Conservation (phyloP, 805 yeast genomes). For the Wickerhamiella slavikovae region DNA sequence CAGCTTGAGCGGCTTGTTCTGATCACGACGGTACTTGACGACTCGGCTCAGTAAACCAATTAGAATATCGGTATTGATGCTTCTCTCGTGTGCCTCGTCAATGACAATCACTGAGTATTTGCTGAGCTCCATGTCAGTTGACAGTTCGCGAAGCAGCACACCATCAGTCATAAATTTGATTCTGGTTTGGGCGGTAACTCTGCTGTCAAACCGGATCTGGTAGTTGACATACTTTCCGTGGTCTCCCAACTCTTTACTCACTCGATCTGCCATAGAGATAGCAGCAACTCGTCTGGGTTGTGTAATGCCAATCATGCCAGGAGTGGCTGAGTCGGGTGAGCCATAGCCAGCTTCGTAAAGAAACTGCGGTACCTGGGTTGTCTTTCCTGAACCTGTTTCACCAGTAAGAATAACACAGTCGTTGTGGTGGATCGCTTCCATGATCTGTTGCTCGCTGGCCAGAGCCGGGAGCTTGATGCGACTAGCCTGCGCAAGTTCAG, state of each 20-base stretch:
- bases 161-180: constrained; percentile 95
- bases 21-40: constrained; percentile 39
- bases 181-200: constrained; percentile 33
- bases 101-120: constrained; percentile 75
- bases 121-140: constrained; percentile 59
- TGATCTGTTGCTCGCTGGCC: constrained; percentile 73
- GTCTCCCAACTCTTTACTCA: constrained; percentile 56
- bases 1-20: constrained; percentile 48
- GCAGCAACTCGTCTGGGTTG: constrained; percentile 88
- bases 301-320: constrained; percentile 92
- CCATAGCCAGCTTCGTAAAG: constrained; percentile 88
- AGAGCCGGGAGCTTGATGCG: constrained; percentile 70
- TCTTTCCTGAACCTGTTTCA: constrained; percentile 97
- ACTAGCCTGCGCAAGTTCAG: constrained; percentile 40
- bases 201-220: constrained; percentile 71
- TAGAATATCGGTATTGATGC: constrained; percentile 83
- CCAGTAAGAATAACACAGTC: constrained; percentile 87
- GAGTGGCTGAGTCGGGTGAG: constrained; percentile 31
- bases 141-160: constrained; percentile 79
- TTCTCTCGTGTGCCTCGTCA: constrained; percentile 97
- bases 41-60: constrained; percentile 90
- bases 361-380: constrained; percentile 96
- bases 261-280: constrained; percentile 66
- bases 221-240: constrained; percentile 66
- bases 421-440: constrained; percentile 90